Base-by-base conservation (phyloP, 2,329 filamentous ascomycete species). In the Monosporascus sp. region DNA sequence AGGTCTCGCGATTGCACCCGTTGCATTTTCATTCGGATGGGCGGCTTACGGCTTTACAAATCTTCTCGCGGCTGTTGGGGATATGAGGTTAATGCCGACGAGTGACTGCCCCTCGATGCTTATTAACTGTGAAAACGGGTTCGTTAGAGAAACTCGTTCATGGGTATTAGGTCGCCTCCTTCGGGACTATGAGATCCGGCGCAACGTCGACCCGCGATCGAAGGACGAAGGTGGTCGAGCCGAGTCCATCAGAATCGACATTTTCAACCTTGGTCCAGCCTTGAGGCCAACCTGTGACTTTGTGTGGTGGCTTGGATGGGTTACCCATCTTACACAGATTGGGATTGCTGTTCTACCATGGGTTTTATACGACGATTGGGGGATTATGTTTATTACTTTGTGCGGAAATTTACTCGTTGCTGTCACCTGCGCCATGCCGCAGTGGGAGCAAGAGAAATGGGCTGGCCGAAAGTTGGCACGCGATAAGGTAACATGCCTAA, bases 1-100 rank as follows among this genome's bases (percentile, higher is more conserved):
- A 5, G 14, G 48, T 5, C 17, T 58, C 15, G 49, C 49, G 18
- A 43, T 55, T 8, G 39, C 55, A 2, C 59, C 55, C 3, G 53
- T 61, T 3, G 55, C 53, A 3, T 61, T 61, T 35, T 59, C 57
- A 5, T 60, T 60, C 48, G 57, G 58, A 27, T 60, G 52, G 58
- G 58, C 47, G n/a, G 52, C 48, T 1, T 59, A 57, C 41, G 53
- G 43, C 3, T 54, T 60, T 41, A 47, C 52, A 1, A 52, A 48
- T 47, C 57, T 60, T 2, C 44, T 52, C 25, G 45, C 57, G 5
- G 53, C 49, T 2, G 35, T 55, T 1, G 53, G 56, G 5, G 55
- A 59, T 5, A 60, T 53, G 48, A 45, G 45, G n/a, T 49, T 60
- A 3, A 55, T 58, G 49, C 57, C 52, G 18, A 22, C 24, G 11